These are phyloP conservation scores for Lolium multiflorum DNA, from an alignment of 176 grass and related monocot species.

Conservation along the genomic window DNA sequence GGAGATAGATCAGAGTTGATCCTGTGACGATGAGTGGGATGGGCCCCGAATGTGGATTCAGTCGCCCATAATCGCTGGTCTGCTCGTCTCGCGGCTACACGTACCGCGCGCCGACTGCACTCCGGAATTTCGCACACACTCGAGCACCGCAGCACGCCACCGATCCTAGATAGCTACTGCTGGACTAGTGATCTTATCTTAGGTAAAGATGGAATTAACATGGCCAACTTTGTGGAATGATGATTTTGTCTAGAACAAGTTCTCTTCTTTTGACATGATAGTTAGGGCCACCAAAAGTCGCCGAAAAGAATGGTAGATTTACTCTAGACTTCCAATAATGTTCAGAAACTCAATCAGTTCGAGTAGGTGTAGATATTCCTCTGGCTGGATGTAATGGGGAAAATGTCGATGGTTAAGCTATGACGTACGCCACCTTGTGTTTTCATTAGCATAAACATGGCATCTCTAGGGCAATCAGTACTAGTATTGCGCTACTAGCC, in stretches of 20 bases:
- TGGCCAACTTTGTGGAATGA: not conserved
- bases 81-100: not conserved
- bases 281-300: not conserved
- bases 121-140: not conserved
- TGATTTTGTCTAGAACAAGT: not conserved
- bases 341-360: not conserved
- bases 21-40: not conserved
- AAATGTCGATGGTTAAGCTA: not conserved
- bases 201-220: not conserved
- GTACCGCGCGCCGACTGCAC: not conserved
- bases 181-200: slow-evolving; percentile 15
- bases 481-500: not conserved
- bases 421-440: not conserved
- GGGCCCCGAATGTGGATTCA: not conserved
- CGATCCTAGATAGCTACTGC: not conserved
- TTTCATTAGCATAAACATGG: not conserved
- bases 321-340: too few relatives aligned
- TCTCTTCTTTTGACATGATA: not conserved
- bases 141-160: not conserved
- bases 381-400: not conserved
- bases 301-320: not conserved
- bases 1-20: not conserved
- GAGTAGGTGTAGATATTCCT: slow-evolving; percentile 4
- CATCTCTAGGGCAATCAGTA: not conserved
- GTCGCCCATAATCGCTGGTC: not conserved